These are phyloP conservation scores for Clitoria ternatea DNA, from an alignment of 306 rosid species.

Conservation along the genomic window DNA sequence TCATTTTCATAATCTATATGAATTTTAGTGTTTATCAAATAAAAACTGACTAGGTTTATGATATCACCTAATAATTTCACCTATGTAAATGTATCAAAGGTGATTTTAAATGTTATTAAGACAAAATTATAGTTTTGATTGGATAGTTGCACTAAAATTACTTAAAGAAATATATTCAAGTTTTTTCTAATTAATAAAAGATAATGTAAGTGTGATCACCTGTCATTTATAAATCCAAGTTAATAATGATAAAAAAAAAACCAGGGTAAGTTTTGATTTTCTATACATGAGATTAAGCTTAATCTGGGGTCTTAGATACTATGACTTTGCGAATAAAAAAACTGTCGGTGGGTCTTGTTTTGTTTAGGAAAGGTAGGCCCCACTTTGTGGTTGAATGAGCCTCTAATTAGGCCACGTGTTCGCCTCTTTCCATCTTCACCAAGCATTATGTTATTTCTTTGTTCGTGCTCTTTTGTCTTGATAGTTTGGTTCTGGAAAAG, in stretches of 20 bases:
- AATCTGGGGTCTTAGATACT: neutral
- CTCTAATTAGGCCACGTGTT: neutral
- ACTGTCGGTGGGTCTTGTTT: constrained; percentile 43
- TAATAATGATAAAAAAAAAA: no score
- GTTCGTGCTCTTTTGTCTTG: neutral
- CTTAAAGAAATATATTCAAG: no score
- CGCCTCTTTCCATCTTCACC: neutral
- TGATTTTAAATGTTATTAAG: no score
- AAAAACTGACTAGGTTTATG: no score
- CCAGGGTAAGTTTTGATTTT: no score
- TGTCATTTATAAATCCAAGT: neutral
- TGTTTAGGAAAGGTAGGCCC: constrained; percentile 9
- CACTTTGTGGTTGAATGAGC: neutral
- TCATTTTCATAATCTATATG: no score
- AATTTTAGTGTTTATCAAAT: no score
- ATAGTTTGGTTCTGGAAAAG: neutral
- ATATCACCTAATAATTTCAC: no score
- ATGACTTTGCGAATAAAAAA: neutral
- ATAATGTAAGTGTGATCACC: neutral
- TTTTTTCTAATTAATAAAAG: no score
- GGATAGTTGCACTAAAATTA: no score
- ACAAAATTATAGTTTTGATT: no score
- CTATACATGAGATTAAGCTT: neutral
- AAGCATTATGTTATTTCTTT: neutral
- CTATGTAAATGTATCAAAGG: no score